Percentiles rank a stretch among this genome's conserved stretches.
Conservation (phyloP, 371 early-diverging fungal genomes). For the Thermomucor indicae-seudaticae region DNA sequence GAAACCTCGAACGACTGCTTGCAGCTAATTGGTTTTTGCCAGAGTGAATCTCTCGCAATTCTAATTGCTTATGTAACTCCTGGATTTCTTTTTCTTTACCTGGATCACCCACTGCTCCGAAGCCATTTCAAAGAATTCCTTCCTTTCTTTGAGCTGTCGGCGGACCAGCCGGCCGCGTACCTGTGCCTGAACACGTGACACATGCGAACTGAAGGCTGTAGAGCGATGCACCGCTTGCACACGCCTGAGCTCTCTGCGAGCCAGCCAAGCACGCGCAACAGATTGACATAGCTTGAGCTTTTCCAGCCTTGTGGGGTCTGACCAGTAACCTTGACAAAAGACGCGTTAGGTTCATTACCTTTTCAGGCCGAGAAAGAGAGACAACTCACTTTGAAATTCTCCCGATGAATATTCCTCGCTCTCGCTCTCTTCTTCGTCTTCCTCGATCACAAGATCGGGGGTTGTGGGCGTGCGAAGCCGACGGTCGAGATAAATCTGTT, state of each 20-base stretch:
- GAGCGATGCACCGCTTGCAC: slow-evolving; percentile 27
- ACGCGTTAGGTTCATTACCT: too few species aligned
- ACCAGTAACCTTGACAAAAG: slow-evolving; percentile 22
- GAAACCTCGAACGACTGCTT: slow-evolving; percentile 67
- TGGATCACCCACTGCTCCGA: slow-evolving; percentile 18
- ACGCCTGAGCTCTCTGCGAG: slow-evolving; percentile 34
- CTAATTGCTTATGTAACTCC: too few species aligned
- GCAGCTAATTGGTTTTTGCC: slow-evolving; percentile 49
- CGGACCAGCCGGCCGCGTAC: slow-evolving; percentile 56
- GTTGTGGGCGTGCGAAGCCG: slow-evolving; percentile 12
- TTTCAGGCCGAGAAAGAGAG: too few species aligned
- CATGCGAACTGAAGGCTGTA: slow-evolving; percentile 11
- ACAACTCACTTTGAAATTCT: too few species aligned
- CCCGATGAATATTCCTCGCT: too few species aligned
- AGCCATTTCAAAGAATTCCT: slow-evolving; percentile 8
- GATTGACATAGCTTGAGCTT: slow-evolving; percentile 52
- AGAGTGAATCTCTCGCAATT: too few species aligned
- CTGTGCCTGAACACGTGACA: slow-evolving; percentile 61
- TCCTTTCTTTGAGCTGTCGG: slow-evolving; percentile 25
- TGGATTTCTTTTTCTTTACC: too few species aligned
- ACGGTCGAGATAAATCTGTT: slow-evolving; percentile 3
- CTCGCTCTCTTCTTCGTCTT: slow-evolving; percentile 35
- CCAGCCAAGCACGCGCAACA: slow-evolving; percentile 52
- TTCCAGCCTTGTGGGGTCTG: slow-evolving; percentile 18
- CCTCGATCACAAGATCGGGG: slow-evolving; percentile 47